A percentile compares a stretch with the other conserved stretches of the same genome.
Evolutionary conservation across 1,284 basidiomycete species (phyloP).

Genomic region (Bondarzewia mesenterica): DNA sequence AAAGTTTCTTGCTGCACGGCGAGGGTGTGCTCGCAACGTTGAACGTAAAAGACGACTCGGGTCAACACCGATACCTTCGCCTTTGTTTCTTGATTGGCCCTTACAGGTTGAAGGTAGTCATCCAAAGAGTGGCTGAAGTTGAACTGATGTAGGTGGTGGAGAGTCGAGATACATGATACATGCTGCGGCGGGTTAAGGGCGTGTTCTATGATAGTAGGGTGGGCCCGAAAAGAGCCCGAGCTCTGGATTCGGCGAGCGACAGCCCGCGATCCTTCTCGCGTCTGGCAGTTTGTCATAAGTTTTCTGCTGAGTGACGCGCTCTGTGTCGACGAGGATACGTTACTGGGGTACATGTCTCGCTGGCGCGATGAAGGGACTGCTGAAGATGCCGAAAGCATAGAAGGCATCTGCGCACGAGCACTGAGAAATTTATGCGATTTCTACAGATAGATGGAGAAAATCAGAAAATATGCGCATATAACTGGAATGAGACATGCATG

Average conservation of each 20-base stretch:
- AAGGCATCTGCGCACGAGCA: slow-evolving; percentile 7
- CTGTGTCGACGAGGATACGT: slow-evolving; percentile 9
- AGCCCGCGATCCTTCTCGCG: slow-evolving; percentile 10
- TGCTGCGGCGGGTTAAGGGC: slow-evolving; percentile 11
- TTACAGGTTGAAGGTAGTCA: slow-evolving; percentile 23
- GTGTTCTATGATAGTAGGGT: slow-evolving; percentile 26
- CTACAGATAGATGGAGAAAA: neutral
- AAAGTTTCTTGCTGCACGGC: slow-evolving; percentile 36
- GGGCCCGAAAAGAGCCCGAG: slow-evolving; percentile 63
- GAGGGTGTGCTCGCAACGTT: slow-evolving; percentile 50
- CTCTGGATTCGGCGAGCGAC: slow-evolving; percentile 29
- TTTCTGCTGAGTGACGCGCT: slow-evolving; percentile 14
- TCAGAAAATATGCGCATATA: slow-evolving; percentile 8
- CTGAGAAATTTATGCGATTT: slow-evolving; percentile 11
- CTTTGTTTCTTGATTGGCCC: neutral
- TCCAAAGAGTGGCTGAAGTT: slow-evolving; percentile 10
- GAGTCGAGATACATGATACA: slow-evolving; percentile 12
- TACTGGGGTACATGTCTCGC: slow-evolving; percentile 11
- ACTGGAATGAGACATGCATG: slow-evolving; percentile 14
- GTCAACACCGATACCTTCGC: slow-evolving; percentile 7
- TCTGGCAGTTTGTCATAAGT: slow-evolving; percentile 19
- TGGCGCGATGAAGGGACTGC: slow-evolving; percentile 10
- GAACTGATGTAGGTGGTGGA: slow-evolving; percentile 4
- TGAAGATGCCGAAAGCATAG: slow-evolving; percentile 10
- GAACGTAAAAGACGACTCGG: slow-evolving; percentile 42